Conservation (phyloP, 805 yeast species). For the Torulaspora quercuum region DNA sequence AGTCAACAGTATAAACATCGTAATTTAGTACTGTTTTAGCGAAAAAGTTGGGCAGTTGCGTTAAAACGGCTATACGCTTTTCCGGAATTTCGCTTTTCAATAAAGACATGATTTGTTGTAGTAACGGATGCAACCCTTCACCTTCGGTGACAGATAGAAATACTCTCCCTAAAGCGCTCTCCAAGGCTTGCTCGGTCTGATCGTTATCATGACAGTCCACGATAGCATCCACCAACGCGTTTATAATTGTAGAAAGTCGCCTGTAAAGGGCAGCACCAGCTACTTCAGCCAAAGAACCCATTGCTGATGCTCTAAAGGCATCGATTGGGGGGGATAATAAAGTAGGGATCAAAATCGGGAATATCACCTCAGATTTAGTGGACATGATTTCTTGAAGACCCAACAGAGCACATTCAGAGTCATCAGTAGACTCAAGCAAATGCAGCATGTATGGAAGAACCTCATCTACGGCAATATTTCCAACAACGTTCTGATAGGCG, state of each 20-base stretch:
- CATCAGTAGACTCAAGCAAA: constrained; percentile 56
- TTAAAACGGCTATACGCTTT: constrained; percentile 60
- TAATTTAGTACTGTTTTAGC: constrained; percentile 62
- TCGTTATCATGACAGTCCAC: constrained; percentile 39
- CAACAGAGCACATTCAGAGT: constrained; percentile 70
- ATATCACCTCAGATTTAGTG: constrained; percentile 80
- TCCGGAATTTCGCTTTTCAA: constrained; percentile 71
- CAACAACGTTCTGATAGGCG: constrained; percentile 74
- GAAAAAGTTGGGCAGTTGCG: constrained; percentile 71
- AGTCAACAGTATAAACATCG: constrained; percentile 67
- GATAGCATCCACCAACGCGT: constrained; percentile 63
- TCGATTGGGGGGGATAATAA: constrained; percentile 79
- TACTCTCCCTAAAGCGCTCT: constrained; percentile 61
- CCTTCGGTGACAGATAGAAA: constrained; percentile 68
- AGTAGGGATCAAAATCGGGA: constrained; percentile 90
- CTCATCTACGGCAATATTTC: constrained; percentile 82
- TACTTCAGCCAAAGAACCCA: constrained; percentile 82
- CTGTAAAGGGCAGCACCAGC: constrained; percentile 80
- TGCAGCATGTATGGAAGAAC: constrained; percentile 78
- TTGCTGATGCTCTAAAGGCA: constrained; percentile 77
- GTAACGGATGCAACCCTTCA: constrained; percentile 77
- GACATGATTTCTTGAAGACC: constrained; percentile 93
- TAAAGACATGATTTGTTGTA: constrained; percentile 73
- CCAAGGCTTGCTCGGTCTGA: constrained; percentile 41
- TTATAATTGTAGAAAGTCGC: constrained; percentile 69